phyloP scores from a whole-genome alignment of 257 asterid genomes.

The Solanum gracilifrons region DNA sequence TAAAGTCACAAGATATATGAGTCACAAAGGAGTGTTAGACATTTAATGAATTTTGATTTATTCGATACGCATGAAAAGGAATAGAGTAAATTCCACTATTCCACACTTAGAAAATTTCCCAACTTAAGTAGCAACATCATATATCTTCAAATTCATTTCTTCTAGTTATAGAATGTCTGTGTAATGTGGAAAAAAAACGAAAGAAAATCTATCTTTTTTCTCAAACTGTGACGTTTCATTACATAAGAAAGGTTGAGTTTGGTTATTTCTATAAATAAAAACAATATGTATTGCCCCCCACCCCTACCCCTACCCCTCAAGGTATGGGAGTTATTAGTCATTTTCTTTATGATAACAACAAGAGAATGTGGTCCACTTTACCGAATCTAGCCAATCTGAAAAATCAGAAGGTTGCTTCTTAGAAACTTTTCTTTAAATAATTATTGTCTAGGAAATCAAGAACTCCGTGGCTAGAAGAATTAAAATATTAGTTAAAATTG shows the following conservation, averaged over 20 bases:
- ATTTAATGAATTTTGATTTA: neutral
- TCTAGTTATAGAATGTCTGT: neutral
- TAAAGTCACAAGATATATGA: neutral
- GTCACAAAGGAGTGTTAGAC: neutral
- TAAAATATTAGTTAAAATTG: neutral
- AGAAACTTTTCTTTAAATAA: neutral
- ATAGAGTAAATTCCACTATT: neutral
- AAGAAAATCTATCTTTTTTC: neutral
- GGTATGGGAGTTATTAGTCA: neutral
- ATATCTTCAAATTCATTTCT: neutral
- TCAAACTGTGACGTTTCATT: neutral
- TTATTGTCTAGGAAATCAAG: neutral
- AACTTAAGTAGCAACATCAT: neutral
- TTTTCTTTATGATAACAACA: neutral
- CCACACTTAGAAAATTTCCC: neutral
- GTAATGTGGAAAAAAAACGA: neutral
- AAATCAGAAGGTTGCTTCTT: neutral
- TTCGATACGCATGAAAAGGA: neutral
- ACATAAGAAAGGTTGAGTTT: neutral
- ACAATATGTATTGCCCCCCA: neutral
- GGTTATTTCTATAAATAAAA: neutral
- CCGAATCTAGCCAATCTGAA: neutral
- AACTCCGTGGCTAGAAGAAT: neutral
- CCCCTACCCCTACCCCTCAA: neutral
- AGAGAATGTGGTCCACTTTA: neutral